phyloP scores from a whole-genome alignment of 1,139 yeast species.

The Pichia sp. region DNA sequence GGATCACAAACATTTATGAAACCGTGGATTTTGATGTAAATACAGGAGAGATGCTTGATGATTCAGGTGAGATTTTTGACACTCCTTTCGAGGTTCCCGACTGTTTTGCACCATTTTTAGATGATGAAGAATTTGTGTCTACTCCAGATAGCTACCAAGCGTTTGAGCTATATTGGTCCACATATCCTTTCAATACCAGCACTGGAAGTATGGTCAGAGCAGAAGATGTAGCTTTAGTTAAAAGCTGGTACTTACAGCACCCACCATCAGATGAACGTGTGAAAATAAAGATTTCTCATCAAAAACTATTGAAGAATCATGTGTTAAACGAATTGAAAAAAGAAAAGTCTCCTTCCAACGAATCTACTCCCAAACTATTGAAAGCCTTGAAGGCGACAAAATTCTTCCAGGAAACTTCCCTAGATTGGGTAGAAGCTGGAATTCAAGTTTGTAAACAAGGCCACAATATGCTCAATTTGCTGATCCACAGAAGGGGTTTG shows the following conservation, averaged over 20 bases:
- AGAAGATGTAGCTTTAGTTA: constrained; percentile 82
- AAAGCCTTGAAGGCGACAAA: constrained; percentile 71
- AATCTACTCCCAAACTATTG: constrained; percentile 53
- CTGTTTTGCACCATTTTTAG: constrained; percentile 42
- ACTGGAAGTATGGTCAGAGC: constrained; percentile 74
- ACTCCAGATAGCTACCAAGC: constrained; percentile 54
- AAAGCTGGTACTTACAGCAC: constrained; percentile 76
- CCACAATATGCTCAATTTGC: constrained; percentile 82
- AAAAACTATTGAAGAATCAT: constrained; percentile 70
- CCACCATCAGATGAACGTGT: constrained; percentile 59
- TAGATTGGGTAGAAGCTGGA: constrained; percentile 99
- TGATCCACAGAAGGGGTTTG: constrained; percentile 87
- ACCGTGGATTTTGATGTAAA: constrained; percentile 27
- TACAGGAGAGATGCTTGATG: constrained; percentile 32
- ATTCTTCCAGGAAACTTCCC: constrained; percentile 83
- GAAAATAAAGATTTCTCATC: constrained; percentile 82
- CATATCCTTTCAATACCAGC: constrained; percentile 76
- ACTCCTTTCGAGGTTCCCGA: constrained; percentile 16
- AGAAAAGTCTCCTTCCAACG: constrained; percentile 68
- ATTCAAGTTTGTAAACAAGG: constrained; percentile 92
- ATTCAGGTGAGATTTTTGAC: constrained; percentile 28
- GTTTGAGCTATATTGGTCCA: constrained; percentile 68
- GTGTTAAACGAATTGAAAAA: constrained; percentile 73
- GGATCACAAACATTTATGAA: constrained; percentile 19
- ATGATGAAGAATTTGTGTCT: constrained; percentile 37